Base-by-base conservation (phyloP, 2,329 filamentous ascomycete genomes). In the Fusarium lateritium region DNA sequence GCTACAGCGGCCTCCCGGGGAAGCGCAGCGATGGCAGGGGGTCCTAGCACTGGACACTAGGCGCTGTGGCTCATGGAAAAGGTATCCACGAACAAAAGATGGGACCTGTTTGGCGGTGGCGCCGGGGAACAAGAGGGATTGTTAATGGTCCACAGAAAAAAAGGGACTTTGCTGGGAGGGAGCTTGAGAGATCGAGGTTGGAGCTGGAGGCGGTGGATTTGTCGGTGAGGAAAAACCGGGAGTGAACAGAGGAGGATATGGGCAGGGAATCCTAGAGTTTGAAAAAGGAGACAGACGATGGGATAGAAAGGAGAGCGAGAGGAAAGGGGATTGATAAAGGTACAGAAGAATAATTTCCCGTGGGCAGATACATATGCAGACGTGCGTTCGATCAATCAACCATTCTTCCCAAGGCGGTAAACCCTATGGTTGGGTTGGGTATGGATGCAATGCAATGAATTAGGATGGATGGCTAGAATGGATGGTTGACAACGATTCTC, bases 131-230 rank as follows among this genome's bases (percentile, higher is more conserved):
- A 43, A n/a, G 38, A 65, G 26, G 33, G 22, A 17, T 42, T 47
- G n/a, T 34, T 31, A 34, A 47, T 33, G 61, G 28, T 62, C 66
- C 60, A 62, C 55, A 50, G 50, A 34, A 60, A 68, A 70, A 54
- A 56, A 59, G 50, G 54, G 52, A 47, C 54, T 59, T 46, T 44
- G 28, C 39, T 39, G 21, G 43, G 54, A 43, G 38, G 53, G 50
- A 68, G 46, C 52, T 59, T 33, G 24, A 43, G 47, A 39, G 31
- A 46, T 49, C 43, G 53, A 26, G 46, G 47, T 38, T 52, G 46
- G 55, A 66, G 36, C 52, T 51, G 38, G 53, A 71, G 67, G 67
- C 67, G 67, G 67, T 70, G 67, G 67, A 70, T 59, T 68, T 70
- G 67, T 70, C 67, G 67, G 67, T 70, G 67, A 71, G 55, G 54